These are phyloP conservation scores for Lactarius sanguifluus DNA, from an alignment of 768 basidiomycete species.

Conservation along the genomic window DNA sequence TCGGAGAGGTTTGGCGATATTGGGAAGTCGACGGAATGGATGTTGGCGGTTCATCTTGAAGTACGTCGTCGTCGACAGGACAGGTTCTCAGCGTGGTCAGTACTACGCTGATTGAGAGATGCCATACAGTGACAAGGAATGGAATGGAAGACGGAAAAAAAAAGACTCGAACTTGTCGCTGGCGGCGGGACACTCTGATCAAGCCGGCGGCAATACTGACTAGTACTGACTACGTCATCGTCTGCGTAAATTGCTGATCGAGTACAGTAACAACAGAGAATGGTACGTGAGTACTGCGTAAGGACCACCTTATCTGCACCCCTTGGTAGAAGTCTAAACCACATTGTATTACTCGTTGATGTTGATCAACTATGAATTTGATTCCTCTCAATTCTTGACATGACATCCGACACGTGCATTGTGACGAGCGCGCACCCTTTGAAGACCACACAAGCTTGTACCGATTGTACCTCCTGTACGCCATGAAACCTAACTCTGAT, in stretches of 20 bases:
- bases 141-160: neutral
- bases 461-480: too few relatives aligned
- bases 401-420: too few relatives aligned
- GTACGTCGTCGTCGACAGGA: neutral
- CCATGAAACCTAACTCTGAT: too few relatives aligned
- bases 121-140: neutral
- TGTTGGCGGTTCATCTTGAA: neutral
- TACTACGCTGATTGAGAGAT: neutral
- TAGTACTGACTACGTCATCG: neutral
- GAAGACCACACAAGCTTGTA: too few relatives aligned
- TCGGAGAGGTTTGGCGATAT: conserved; percentile 6
- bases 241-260: neutral
- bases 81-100: neutral
- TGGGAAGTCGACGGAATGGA: neutral
- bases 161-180: neutral
- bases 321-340: too few relatives aligned
- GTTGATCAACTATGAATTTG: too few relatives aligned
- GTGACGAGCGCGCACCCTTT: too few relatives aligned
- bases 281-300: neutral
- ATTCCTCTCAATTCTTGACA: too few relatives aligned
- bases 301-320: too few relatives aligned
- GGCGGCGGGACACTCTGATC: neutral
- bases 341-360: neutral
- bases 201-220: neutral
- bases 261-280: too few relatives aligned